Conservation (phyloP, 2,329 filamentous ascomycete genomes). For the Clarireedia hainanense region DNA sequence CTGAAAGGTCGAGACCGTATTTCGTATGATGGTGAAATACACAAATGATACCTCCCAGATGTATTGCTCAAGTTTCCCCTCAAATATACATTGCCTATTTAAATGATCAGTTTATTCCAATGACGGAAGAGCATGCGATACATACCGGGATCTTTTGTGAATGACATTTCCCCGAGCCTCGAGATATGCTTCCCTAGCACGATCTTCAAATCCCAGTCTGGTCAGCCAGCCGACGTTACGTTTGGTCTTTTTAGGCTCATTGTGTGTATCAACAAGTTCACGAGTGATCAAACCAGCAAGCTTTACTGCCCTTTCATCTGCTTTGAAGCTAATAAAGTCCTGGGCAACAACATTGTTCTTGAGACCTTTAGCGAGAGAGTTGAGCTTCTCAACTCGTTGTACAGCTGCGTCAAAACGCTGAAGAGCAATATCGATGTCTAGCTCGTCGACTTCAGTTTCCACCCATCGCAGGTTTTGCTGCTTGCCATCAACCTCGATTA, state of each 20-base stretch:
- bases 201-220: conserved; percentile 81
- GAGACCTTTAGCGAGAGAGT: conserved; percentile 67
- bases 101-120: neutral
- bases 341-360: conserved; percentile 83
- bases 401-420: conserved; percentile 85
- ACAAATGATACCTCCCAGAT: conserved; percentile 94
- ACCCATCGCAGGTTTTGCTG: conserved; percentile 96
- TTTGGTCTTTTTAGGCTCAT: conserved; percentile 68
- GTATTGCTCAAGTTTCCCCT: conserved; percentile 85
- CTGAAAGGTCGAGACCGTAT: conserved; percentile 86
- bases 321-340: conserved; percentile 86
- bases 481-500: conserved; percentile 93
- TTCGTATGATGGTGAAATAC: conserved; percentile 89
- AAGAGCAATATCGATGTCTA: conserved; percentile 91
- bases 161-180: conserved; percentile 71
- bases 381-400: conserved; percentile 73
- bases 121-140: neutral
- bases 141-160: conserved; percentile 72
- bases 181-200: conserved; percentile 80
- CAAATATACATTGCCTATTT: conserved; percentile 81
- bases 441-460: conserved; percentile 86
- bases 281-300: conserved; percentile 70
- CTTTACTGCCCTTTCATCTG: conserved; percentile 74
- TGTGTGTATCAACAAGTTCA: conserved; percentile 69
- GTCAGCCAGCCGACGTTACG: conserved; percentile 78